Percentiles rank a stretch among this genome's conserved stretches.
phyloP scores from a whole-genome alignment of 2,329 filamentous ascomycete species.

The Pseudogymnoascus sp. region DNA sequence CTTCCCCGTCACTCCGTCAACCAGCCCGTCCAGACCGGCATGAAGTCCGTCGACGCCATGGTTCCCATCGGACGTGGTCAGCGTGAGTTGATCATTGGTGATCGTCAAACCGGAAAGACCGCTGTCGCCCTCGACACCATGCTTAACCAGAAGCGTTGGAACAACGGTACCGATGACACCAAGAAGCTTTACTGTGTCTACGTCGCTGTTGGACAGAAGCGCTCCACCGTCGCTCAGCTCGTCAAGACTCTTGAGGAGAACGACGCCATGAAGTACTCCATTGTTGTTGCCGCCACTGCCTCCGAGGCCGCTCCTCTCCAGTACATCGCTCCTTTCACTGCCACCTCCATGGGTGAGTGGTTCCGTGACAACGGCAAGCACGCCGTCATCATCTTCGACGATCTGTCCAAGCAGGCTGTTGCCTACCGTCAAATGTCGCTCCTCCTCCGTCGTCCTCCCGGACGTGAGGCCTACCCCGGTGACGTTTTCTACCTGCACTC shows the following conservation, averaged over 20 bases:
- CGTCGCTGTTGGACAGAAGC: constrained; percentile 98
- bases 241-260: constrained; percentile 99
- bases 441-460: constrained; percentile 91
- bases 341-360: constrained; percentile 44
- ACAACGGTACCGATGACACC: constrained; percentile 73
- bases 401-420: constrained; percentile 96
- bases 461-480: constrained; percentile 98
- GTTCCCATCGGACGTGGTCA: constrained; percentile 99
- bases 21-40: constrained; percentile 97
- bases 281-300: constrained; percentile 90
- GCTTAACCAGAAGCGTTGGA: constrained; percentile 99
- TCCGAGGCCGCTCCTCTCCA: constrained; percentile 94
- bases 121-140: constrained; percentile 97
- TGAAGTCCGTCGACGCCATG: constrained; percentile 99
- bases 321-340: constrained; percentile 91
- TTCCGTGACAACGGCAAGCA: constrained; percentile 85
- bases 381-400: constrained; percentile 84
- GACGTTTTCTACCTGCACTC: constrained; percentile 99
- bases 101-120: constrained; percentile 99
- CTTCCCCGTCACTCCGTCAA: constrained; percentile 94
- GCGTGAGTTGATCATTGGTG: constrained; percentile 99
- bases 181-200: constrained; percentile 99
- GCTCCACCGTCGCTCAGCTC: constrained; percentile 96
- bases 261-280: constrained; percentile 97
- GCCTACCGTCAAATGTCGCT: constrained; percentile 99